These are phyloP conservation scores for Tetrahymena thermophila DNA, from an alignment of 73 alveolate genomes.

Conservation along the genomic window DNA sequence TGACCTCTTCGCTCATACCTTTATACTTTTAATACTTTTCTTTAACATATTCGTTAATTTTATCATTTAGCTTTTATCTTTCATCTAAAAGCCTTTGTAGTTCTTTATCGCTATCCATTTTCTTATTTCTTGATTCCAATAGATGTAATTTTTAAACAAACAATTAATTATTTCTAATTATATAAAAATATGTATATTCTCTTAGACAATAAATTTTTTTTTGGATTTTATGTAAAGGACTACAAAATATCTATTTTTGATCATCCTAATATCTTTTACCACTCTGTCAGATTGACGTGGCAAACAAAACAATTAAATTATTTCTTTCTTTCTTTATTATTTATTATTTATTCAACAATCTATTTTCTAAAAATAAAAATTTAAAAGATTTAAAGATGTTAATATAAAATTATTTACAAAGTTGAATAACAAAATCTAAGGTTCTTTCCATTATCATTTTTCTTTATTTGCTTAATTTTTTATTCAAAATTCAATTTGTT, in stretches of 20 bases:
- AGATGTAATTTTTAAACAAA: neutral
- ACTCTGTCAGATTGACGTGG: neutral
- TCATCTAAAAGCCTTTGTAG: neutral
- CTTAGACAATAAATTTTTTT: neutral
- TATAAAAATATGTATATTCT: too few relatives aligned
- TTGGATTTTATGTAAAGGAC: neutral
- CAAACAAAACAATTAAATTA: neutral
- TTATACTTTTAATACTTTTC: neutral
- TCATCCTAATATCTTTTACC: neutral
- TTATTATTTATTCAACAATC: too few relatives aligned
- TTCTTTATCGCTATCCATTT: neutral
- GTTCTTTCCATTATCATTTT: too few relatives aligned
- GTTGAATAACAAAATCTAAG: too few relatives aligned
- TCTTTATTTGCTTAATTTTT: too few relatives aligned
- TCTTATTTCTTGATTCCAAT: neutral
- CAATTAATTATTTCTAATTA: too few relatives aligned
- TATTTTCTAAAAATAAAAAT: too few relatives aligned
- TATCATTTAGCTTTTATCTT: neutral
- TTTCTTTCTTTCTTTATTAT: too few relatives aligned
- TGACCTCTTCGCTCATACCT: conserved; percentile 42
- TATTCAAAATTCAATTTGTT: too few relatives aligned
- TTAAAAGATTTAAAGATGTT: too few relatives aligned
- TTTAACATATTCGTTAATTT: neutral
- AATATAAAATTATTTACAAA: too few relatives aligned
- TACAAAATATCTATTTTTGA: neutral